phyloP scores from a whole-genome alignment of 2,329 filamentous ascomycete species.

The Samsoniella hepiali region DNA sequence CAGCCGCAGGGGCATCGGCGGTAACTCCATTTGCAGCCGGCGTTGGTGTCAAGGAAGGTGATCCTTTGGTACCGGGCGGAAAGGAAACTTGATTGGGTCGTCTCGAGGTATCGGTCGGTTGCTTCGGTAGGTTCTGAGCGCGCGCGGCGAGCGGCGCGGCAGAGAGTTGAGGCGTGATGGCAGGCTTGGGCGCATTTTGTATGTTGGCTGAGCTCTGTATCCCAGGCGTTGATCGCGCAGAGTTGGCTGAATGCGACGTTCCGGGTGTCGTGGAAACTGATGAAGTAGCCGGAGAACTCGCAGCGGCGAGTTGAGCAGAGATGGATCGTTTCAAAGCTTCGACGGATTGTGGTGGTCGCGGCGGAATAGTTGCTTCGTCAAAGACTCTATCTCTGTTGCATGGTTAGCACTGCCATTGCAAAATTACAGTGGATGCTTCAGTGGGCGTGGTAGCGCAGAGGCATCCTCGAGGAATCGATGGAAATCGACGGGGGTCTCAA shows the following conservation, averaged over 20 bases:
- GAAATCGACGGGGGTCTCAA: background rate
- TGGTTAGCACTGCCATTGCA: background rate
- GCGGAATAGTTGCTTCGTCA: slow-evolving; percentile 52
- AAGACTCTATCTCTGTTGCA: slow-evolving; percentile 39
- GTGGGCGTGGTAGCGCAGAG: slow-evolving; percentile 9
- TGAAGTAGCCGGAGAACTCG: background rate
- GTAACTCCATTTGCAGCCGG: slow-evolving; percentile 7
- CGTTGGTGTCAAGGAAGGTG: slow-evolving; percentile 20
- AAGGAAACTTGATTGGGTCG: slow-evolving; percentile 32
- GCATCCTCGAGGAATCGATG: slow-evolving; percentile 24
- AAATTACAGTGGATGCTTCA: slow-evolving; percentile 17
- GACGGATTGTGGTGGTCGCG: slow-evolving; percentile 44
- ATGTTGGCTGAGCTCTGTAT: slow-evolving; percentile 11
- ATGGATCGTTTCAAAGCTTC: slow-evolving; percentile 41
- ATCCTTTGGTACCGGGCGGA: slow-evolving; percentile 32
- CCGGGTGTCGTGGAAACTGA: slow-evolving; percentile 1
- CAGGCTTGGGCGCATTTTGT: slow-evolving; percentile 2
- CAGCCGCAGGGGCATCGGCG: slow-evolving; percentile 1
- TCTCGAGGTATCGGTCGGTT: slow-evolving; percentile 7
- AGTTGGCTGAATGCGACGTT: slow-evolving; percentile 1
- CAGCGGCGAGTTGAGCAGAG: slow-evolving; percentile 11
- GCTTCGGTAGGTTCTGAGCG: background rate
- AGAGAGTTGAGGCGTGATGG: background rate
- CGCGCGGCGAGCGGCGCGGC: background rate
- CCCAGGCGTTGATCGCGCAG: slow-evolving; percentile 1